Evolutionary conservation across 2,329 filamentous ascomycete species (phyloP).

Genomic region (Xylariales sp.): DNA sequence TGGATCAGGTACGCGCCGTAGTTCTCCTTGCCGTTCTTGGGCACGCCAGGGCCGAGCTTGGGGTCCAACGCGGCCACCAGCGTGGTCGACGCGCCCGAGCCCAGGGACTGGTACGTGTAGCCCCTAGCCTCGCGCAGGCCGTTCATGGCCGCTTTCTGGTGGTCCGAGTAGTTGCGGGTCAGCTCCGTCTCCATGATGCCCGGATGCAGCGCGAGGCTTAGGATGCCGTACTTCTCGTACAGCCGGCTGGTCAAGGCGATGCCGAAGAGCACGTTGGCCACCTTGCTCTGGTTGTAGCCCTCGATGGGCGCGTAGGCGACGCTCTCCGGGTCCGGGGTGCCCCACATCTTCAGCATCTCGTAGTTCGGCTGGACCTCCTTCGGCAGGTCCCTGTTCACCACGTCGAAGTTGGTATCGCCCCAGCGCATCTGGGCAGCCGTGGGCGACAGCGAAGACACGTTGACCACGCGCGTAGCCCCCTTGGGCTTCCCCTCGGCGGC

Average conservation of each 20-base stretch:
- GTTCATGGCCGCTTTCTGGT: constrained; percentile 12
- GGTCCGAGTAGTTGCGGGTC: constrained; percentile 10
- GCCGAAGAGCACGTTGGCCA: constrained; percentile 28
- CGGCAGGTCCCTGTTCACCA: constrained; percentile 25
- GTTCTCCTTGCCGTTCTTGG: constrained; percentile 24
- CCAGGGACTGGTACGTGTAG: constrained; percentile 24
- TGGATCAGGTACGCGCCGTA: constrained; percentile 23
- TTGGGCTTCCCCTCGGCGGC: constrained; percentile 10
- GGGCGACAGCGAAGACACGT: constrained; percentile 14
- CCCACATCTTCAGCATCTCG: constrained; percentile 15
- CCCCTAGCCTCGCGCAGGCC: constrained; percentile 14
- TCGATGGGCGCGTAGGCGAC: constrained; percentile 24
- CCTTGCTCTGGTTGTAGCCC: constrained; percentile 29
- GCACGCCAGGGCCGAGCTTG: constrained; percentile 14
- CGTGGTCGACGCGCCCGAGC: constrained; percentile 36
- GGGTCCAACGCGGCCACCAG: constrained; percentile 40
- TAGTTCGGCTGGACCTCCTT: constrained; percentile 24
- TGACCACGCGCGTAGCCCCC: constrained; percentile 13
- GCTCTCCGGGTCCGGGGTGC: constrained; percentile 15
- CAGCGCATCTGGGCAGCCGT: constrained; percentile 21
- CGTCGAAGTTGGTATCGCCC: constrained; percentile 30
- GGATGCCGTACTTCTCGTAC: constrained; percentile 27
- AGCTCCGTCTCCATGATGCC: constrained; percentile 29
- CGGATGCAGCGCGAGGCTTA: constrained; percentile 25
- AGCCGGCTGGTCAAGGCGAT: constrained; percentile 20